Evolutionary conservation across 805 yeast genomes (phyloP), one percentile per base, ranked within the genome.

Genomic region (Candida incommunis): DNA sequence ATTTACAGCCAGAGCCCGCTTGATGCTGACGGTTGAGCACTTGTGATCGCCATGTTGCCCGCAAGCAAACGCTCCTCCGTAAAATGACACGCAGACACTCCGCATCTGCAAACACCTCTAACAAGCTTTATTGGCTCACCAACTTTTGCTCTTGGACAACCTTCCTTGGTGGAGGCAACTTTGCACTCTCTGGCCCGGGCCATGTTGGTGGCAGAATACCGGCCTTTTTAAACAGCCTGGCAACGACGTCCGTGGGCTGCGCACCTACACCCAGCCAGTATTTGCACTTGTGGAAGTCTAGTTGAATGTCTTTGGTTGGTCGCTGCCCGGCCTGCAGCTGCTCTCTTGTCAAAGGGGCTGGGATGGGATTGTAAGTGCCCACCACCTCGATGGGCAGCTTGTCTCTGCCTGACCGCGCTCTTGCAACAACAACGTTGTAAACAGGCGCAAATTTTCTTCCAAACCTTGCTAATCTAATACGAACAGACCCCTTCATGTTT

Each of bases 221-320:
- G 2, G 69, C 95, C 87, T 41, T 85, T 58, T 77, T 79, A 60
- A 92, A 74, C 44, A 92, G 66, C 51, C 76, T 76, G 2, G 77
- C 72, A 11, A 90, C 94, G 2, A 92, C 69, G 40, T 82, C 87
- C 22, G 90, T 78, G 4, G 96, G 94, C 60, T 84, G 94, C 1
- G 97, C 97, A 11, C 98, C 98, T 18, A 86, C 95, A 55, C 96
- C 95, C 27, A 92, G 67, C 98, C 98, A 92, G 64, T 92, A 92
- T 62, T 86, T 86, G 3, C 95, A 77, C 55, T 96, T 76, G 51
- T 78, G 77, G 59, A 92, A 87, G 60, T 92, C 97, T 29, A 92
- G 67, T 52, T 79, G 74, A 35, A 90, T 75, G 53, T 87, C 87
- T 61, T 92, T 90, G 42, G 73, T 70, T 11, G 88, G 83, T 49